Base-by-base conservation (phyloP, 139 green algal genomes). In the Gonium pectorale region DNA sequence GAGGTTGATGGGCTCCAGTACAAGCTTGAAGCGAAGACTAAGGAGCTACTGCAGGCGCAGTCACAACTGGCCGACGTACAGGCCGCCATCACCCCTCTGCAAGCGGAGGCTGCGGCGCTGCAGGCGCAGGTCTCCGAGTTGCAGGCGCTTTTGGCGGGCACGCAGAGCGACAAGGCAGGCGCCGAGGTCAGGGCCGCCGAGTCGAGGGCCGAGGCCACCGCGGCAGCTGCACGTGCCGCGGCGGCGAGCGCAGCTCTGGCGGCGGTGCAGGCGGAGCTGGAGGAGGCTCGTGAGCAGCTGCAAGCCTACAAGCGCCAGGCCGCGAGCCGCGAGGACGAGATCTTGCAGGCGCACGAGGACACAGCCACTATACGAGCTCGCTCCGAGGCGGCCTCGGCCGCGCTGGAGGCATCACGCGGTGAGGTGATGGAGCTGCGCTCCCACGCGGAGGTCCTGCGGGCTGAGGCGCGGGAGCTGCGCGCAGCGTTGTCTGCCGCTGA, bases 401-500 rank as follows among this genome's bases (percentile, higher is more conserved):
- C 33, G 37, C 35, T 51, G 72, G 33, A 35, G 35, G 72, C 24
- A 35, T 33, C 72, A 2, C 46, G 49, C 5, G 31, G 9, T 9
- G 51, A 67, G 9, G 54, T 24, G 37, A 19, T 19, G 51, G 46
- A 79, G 70, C 70, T 79, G 70, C 70, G 49, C 8, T 46, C 31
- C 6, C 37, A 33, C 13, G 29, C 27, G 31, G 62, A 31, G 2
- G 62, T 31, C 22, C 26, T 74, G 60, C 37, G 73, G 60, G 77
- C 31, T 7, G 77, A 74, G 43, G 60, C 31, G 9, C 43, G 62
- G 29, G 77, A 73, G 2, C 41, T 83, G 62, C 77, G 77, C n/a
- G 71, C 74, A 1, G 74, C 74, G 13, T n/a, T 82, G 62, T 49
- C 43, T 0, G 77, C 77, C 11, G 77, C 63, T 44, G 77, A 83